These are phyloP conservation scores for Pleodorina starrii DNA, from an alignment of 139 green algal species.

Conservation along the genomic window DNA sequence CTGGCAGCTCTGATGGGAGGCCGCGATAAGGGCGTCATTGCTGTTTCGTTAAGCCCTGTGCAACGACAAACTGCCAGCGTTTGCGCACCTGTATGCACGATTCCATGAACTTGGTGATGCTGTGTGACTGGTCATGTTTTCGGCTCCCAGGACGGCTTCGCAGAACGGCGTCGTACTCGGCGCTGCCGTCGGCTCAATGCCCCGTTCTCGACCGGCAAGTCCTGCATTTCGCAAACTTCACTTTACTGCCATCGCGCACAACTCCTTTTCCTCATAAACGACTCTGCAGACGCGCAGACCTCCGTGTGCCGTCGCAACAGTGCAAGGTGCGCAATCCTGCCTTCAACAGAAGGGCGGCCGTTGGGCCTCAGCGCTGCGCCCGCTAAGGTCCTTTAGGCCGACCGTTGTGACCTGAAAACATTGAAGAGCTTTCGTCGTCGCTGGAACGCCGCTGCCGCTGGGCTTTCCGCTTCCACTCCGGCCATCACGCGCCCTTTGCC, in stretches of 20 bases:
- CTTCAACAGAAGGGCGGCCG: background rate
- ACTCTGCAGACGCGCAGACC: background rate
- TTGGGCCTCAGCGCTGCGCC: background rate
- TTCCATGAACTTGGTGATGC: too few relatives aligned
- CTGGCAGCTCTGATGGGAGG: too few relatives aligned
- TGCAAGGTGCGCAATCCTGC: background rate
- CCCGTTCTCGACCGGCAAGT: background rate
- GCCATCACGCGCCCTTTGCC: conserved; percentile 30
- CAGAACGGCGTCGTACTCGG: background rate
- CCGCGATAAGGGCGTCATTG: too few relatives aligned
- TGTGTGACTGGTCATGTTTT: too few relatives aligned
- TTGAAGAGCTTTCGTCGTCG: background rate
- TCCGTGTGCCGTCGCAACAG: background rate
- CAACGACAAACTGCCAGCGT: too few relatives aligned
- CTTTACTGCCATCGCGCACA: background rate
- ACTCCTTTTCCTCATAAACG: background rate
- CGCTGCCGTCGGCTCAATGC: background rate
- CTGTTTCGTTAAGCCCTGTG: too few relatives aligned
- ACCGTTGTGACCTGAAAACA: background rate
- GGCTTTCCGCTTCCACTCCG: conserved; percentile 3
- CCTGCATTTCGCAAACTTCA: background rate
- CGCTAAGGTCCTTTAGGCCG: background rate
- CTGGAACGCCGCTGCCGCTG: background rate
- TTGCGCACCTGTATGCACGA: too few relatives aligned
- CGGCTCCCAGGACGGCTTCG: too few relatives aligned